Evolutionary conservation across 2,329 filamentous ascomycete species (phyloP).

Genomic region (Nemania bipapillata): DNA sequence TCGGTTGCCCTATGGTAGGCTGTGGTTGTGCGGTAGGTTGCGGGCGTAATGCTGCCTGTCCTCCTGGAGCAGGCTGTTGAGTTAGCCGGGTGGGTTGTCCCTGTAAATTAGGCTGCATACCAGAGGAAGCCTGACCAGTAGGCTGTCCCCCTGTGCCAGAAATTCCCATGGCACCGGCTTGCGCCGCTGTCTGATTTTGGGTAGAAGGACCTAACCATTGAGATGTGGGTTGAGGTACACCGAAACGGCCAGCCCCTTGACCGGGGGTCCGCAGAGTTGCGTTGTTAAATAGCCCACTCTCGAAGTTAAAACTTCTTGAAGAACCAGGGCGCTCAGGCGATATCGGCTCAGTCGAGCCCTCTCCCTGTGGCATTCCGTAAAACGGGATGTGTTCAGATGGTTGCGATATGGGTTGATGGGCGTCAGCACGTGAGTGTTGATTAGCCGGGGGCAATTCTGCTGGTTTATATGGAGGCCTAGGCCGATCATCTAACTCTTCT

Average conservation of each 20-base stretch:
- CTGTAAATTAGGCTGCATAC: background rate
- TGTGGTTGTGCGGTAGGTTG: background rate
- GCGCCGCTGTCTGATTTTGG: background rate
- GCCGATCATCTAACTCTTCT: slow-evolving; percentile 7
- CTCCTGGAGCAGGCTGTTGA: background rate
- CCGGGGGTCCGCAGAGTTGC: slow-evolving; percentile 46
- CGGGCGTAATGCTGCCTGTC: background rate
- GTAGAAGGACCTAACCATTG: background rate
- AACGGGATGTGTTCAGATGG: slow-evolving; percentile 40
- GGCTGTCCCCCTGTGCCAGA: background rate
- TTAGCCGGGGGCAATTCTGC: slow-evolving; percentile 33
- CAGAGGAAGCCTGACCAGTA: background rate
- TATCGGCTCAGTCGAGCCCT: slow-evolving; percentile 39
- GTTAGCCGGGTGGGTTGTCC: background rate
- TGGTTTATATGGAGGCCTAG: slow-evolving; percentile 34
- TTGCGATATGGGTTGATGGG: slow-evolving; percentile 39
- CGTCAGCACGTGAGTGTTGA: slow-evolving; percentile 32
- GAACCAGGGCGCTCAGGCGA: slow-evolving; percentile 44
- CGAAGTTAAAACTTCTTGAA: slow-evolving; percentile 52
- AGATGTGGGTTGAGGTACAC: background rate
- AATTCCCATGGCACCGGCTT: background rate
- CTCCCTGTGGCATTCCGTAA: slow-evolving; percentile 45
- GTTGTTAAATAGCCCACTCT: slow-evolving; percentile 52
- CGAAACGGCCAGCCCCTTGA: background rate
- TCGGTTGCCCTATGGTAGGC: background rate